Evolutionary conservation across 1,284 basidiomycete genomes (phyloP).

Genomic region (Retiboletus flavoniger): DNA sequence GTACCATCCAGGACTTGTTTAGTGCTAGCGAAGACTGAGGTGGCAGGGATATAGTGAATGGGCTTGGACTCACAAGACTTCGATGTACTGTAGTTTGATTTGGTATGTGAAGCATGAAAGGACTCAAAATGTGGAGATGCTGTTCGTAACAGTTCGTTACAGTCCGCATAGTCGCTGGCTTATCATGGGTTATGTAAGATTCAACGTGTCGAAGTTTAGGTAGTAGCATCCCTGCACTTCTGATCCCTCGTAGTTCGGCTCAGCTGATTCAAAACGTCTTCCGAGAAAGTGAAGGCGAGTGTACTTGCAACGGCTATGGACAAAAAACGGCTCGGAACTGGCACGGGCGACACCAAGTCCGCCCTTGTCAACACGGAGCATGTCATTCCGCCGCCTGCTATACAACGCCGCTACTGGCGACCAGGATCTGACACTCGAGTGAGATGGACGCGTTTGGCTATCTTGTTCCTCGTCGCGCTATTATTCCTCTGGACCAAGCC

Average conservation of each 20-base stretch:
- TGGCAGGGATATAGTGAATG: neutral
- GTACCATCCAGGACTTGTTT: conserved; percentile 74
- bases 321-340: conserved; percentile 12
- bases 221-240: no score
- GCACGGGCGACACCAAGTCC: conserved; percentile 3
- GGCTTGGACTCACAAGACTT: neutral
- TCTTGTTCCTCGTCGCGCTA: conserved; percentile 15
- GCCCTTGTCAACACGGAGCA: neutral
- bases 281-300: neutral
- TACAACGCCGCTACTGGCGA: conserved; percentile 8
- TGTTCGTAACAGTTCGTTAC: no score
- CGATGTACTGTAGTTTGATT: neutral
- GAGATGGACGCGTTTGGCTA: conserved; percentile 14
- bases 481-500: conserved; percentile 17
- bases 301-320: conserved; percentile 16
- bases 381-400: conserved; percentile 19
- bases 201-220: neutral
- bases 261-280: neutral
- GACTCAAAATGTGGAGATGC: neutral
- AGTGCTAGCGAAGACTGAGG: conserved; percentile 54
- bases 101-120: neutral
- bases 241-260: neutral
- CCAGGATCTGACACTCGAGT: conserved; percentile 2
- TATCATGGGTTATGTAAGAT: neutral
- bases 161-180: no score